Conservation (phyloP, 2,329 filamentous ascomycete genomes). For the Penicillium sp. region DNA sequence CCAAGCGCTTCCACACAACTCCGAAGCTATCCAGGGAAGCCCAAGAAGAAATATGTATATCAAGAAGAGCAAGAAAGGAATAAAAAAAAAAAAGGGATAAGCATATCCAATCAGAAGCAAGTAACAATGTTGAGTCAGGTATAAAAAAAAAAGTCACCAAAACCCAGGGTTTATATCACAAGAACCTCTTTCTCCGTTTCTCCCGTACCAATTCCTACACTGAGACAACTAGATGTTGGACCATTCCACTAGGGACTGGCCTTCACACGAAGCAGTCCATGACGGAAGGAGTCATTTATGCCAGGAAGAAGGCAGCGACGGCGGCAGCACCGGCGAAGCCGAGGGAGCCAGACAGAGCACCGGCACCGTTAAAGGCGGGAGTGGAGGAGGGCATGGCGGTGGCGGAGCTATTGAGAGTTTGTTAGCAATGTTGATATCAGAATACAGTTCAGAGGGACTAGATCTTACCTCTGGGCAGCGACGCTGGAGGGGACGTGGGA, state of each 20-base stretch:
- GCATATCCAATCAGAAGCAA: conserved; percentile 35
- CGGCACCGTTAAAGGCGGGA: conserved; percentile 37
- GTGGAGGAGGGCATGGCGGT: conserved; percentile 23
- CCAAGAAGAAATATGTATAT: conserved; percentile 36
- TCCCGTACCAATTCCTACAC: conserved; percentile 15
- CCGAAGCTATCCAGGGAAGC: conserved; percentile 38
- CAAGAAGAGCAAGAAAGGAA: conserved; percentile 24
- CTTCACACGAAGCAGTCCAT: conserved; percentile 20
- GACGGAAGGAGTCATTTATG: conserved; percentile 36
- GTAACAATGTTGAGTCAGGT: conserved; percentile 31
- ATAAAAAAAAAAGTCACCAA: conserved; percentile 29
- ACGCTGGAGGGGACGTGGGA: conserved; percentile 30
- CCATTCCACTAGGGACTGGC: conserved; percentile 10
- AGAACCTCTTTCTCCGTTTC: conserved; percentile 19
- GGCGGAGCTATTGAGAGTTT: background rate
- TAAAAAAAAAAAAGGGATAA: conserved; percentile 29
- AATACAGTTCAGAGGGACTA: background rate
- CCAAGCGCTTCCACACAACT: conserved; percentile 38
- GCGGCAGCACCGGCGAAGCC: conserved; percentile 40
- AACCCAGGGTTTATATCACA: conserved; percentile 33
- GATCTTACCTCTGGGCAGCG: conserved; percentile 24
- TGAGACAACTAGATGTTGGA: conserved; percentile 3
- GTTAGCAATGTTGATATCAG: conserved; percentile 4
- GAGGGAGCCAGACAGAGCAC: conserved; percentile 38
- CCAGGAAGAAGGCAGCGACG: conserved; percentile 40